phyloP scores from a whole-genome alignment of 805 yeast species.

The Wickerhamiella lipophila region DNA sequence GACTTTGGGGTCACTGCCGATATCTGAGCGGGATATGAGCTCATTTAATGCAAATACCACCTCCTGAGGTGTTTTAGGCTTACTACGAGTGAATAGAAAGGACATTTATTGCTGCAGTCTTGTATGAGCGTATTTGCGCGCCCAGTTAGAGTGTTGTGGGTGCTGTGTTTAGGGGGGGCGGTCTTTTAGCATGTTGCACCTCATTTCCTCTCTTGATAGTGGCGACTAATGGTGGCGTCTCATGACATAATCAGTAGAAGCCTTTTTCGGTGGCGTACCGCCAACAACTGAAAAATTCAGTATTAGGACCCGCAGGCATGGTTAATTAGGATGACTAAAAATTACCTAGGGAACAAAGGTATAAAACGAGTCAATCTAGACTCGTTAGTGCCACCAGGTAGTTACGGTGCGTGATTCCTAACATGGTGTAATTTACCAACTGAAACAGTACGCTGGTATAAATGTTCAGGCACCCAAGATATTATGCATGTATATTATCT shows the following conservation, averaged over 20 bases:
- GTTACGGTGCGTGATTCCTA: not conserved
- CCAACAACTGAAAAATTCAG: too few species aligned
- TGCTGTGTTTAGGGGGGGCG: too few species aligned
- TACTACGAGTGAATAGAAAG: slow-evolving; percentile 69
- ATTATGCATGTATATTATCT: not conserved
- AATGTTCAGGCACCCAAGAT: too few species aligned
- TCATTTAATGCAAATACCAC: slow-evolving; percentile 66
- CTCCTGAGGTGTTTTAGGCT: slow-evolving; percentile 82
- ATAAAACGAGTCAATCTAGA: not conserved
- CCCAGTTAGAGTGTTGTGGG: too few species aligned
- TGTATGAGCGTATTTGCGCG: not conserved
- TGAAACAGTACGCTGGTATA: too few species aligned
- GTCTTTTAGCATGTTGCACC: too few species aligned
- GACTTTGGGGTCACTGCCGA: slow-evolving; percentile 26
- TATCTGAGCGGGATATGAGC: slow-evolving; percentile 52
- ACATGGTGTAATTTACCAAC: not conserved
- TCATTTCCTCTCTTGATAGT: too few species aligned
- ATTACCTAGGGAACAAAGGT: not conserved
- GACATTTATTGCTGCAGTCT: slow-evolving; percentile 42
- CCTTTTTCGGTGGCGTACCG: not conserved
- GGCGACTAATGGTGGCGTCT: not conserved
- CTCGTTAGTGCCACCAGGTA: not conserved
- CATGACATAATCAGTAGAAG: not conserved
- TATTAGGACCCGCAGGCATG: too few species aligned
- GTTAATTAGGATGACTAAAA: not conserved